Evolutionary conservation across 2,329 filamentous ascomycete genomes (phyloP).

Genomic region (Claviceps sp.): DNA sequence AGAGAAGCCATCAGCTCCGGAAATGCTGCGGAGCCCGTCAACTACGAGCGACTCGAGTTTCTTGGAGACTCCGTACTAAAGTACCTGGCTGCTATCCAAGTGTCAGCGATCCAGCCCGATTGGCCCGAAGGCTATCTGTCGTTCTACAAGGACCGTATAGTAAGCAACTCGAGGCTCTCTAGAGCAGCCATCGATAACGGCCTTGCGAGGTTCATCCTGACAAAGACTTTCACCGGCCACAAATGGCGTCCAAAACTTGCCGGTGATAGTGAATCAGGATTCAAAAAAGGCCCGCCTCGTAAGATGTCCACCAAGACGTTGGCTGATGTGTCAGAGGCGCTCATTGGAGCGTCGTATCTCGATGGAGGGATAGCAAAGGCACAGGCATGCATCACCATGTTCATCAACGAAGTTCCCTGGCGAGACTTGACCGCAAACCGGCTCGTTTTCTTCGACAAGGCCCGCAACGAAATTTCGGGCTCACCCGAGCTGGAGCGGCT

Average conservation of each 20-base stretch:
- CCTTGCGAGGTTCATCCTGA: slow-evolving; percentile 62
- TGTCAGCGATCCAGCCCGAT: slow-evolving; percentile 41
- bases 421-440: slow-evolving; percentile 27
- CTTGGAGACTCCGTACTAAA: slow-evolving; percentile 79
- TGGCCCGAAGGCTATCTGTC: slow-evolving; percentile 72
- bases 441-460: slow-evolving; percentile 28
- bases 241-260: slow-evolving; percentile 58
- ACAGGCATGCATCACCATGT: slow-evolving; percentile 47
- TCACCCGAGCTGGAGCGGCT: slow-evolving; percentile 33
- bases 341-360: slow-evolving; percentile 64
- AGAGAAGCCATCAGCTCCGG: slow-evolving; percentile 58
- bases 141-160: slow-evolving; percentile 50
- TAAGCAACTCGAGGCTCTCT: slow-evolving; percentile 64
- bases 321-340: slow-evolving; percentile 75
- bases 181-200: slow-evolving; percentile 48
- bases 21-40: slow-evolving; percentile 39
- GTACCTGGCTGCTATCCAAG: slow-evolving; percentile 52
- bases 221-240: slow-evolving; percentile 48
- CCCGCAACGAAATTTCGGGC: slow-evolving; percentile 21
- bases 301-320: slow-evolving; percentile 61
- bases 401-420: slow-evolving; percentile 51
- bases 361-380: slow-evolving; percentile 55
- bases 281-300: slow-evolving; percentile 10
- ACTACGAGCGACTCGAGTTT: slow-evolving; percentile 82
- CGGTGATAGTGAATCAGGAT: slow-evolving; percentile 12